A percentile compares a stretch with the other conserved stretches of the same genome.
Conservation (phyloP, 257 asterid genomes). For the Solanum arcanum region DNA sequence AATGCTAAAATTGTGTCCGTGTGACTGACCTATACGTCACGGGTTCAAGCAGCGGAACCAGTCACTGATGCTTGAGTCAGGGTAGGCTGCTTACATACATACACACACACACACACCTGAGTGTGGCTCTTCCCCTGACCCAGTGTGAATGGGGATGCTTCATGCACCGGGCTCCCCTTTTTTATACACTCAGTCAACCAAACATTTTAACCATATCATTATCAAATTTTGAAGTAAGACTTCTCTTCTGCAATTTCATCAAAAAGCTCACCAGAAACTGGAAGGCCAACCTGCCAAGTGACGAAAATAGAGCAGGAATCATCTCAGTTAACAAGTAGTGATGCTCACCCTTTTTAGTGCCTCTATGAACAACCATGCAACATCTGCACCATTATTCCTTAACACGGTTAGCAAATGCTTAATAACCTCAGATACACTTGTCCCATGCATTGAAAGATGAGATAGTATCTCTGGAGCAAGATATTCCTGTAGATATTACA, state of each 20-base stretch:
- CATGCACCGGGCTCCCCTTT: neutral
- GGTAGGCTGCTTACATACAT: neutral
- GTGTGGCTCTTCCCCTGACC: neutral
- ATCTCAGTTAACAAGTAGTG: neutral
- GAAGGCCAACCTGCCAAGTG: neutral
- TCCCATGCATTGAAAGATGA: slow-evolving; percentile 50
- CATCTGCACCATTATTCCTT: slow-evolving; percentile 56
- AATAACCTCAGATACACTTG: slow-evolving; percentile 64
- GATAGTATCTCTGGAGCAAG: slow-evolving; percentile 81
- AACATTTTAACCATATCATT: neutral
- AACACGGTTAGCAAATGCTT: slow-evolving; percentile 70
- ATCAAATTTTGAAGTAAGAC: neutral
- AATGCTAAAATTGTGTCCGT: neutral
- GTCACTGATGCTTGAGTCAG: neutral
- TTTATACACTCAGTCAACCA: neutral
- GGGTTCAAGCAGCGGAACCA: neutral
- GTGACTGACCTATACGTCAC: neutral
- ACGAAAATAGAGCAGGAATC: neutral
- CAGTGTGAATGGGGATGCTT: neutral
- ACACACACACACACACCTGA: neutral
- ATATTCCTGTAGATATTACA: slow-evolving; percentile 45
- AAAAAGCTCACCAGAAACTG: neutral
- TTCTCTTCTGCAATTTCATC: neutral
- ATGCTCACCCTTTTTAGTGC: slow-evolving; percentile 61
- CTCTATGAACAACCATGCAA: slow-evolving; percentile 49